Evolutionary conservation across 139 green algal genomes (phyloP).

Genomic region (Coccomyxa sp.): DNA sequence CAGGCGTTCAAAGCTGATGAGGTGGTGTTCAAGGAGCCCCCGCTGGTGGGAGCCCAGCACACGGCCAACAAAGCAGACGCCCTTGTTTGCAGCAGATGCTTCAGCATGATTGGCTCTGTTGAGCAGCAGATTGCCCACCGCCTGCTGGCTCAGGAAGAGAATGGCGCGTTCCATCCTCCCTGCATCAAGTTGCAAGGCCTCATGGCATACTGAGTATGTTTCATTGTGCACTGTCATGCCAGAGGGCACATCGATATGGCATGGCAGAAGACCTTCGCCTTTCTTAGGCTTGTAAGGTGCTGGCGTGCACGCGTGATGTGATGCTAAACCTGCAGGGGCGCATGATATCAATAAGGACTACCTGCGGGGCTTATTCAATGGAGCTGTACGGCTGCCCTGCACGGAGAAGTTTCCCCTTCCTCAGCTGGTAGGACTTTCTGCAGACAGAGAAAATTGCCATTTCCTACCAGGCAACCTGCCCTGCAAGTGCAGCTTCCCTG

Average conservation of each 20-base stretch:
- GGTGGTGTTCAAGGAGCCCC: slow-evolving; percentile 36
- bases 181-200: neutral
- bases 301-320: neutral
- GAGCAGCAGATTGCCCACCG: slow-evolving; percentile 39
- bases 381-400: slow-evolving; percentile 2
- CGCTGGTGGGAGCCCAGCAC: slow-evolving; percentile 46
- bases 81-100: slow-evolving; percentile 47
- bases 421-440: neutral
- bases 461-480: neutral
- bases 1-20: slow-evolving; percentile 32
- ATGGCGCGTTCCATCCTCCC: neutral
- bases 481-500: neutral
- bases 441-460: neutral
- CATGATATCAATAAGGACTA: neutral
- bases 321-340: neutral
- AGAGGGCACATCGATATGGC: neutral
- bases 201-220: neutral
- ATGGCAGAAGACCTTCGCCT: neutral
- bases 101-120: slow-evolving; percentile 45
- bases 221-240: neutral
- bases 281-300: neutral
- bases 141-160: neutral
- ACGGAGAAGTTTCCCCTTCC: neutral
- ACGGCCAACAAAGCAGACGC: slow-evolving; percentile 28
- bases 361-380: neutral